These are phyloP conservation scores for Tetradesmus lagerheimii DNA, from an alignment of 139 green algal genomes.

Conservation along the genomic window DNA sequence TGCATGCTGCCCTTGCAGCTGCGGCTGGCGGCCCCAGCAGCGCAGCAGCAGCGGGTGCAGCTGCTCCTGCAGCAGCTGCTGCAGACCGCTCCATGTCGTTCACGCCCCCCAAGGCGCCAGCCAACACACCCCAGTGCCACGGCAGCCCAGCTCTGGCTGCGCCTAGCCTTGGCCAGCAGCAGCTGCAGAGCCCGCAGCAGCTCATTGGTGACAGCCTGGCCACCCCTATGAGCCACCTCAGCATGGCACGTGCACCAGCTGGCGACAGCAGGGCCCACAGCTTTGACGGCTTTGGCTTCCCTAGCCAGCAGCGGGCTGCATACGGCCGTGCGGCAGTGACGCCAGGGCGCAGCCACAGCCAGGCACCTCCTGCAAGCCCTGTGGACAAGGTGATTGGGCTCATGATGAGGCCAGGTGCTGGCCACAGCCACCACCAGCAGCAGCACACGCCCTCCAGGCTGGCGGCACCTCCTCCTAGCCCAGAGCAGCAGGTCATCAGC, in stretches of 20 bases:
- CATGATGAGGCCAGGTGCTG: slow-evolving; percentile 12
- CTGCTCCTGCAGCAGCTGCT: neutral
- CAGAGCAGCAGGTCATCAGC: slow-evolving; percentile 33
- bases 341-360: neutral
- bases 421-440: neutral
- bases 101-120: neutral
- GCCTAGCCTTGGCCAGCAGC: neutral
- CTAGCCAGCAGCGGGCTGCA: neutral
- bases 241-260: neutral
- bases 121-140: neutral
- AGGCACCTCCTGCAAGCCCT: slow-evolving; percentile 17
- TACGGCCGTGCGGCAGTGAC: neutral
- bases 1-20: neutral
- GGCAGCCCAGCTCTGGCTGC: neutral
- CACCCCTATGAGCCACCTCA: slow-evolving; percentile 34
- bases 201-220: slow-evolving; percentile 7
- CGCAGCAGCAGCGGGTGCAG: neutral
- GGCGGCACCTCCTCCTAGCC: slow-evolving; percentile 4
- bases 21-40: neutral
- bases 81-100: neutral
- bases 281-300: neutral
- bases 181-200: slow-evolving; percentile 18
- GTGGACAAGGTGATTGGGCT: slow-evolving; percentile 39
- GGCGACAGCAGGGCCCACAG: neutral
- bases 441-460: neutral